Evolutionary conservation across 1,284 basidiomycete species (phyloP).

Genomic region (Sphagnurus paluster): DNA sequence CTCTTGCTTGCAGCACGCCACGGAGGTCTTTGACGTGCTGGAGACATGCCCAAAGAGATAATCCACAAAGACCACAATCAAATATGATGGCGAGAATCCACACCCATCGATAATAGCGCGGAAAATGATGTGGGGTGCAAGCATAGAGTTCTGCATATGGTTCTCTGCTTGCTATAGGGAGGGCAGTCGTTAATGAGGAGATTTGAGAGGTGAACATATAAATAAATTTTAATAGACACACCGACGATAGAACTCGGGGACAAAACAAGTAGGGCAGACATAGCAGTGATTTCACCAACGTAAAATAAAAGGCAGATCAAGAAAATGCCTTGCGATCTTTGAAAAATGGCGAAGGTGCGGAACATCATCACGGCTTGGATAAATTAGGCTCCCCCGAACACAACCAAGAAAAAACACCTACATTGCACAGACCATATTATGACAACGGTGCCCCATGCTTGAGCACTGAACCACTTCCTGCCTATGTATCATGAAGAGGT

Average conservation of each 20-base stretch:
- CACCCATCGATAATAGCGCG: slow-evolving; percentile 24
- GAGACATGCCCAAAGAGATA: slow-evolving; percentile 21
- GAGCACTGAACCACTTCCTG: slow-evolving; percentile 9
- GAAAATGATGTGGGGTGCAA: slow-evolving; percentile 22
- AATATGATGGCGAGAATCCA: slow-evolving; percentile 28
- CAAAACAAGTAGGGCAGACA: slow-evolving; percentile 19
- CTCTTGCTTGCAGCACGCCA: slow-evolving; percentile 8
- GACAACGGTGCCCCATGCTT: slow-evolving; percentile 12
- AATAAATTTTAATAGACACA: slow-evolving; percentile 7
- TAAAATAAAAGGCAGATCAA: slow-evolving; percentile 19
- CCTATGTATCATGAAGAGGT: slow-evolving; percentile 4
- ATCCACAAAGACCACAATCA: slow-evolving; percentile 23
- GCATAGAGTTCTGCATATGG: slow-evolving; percentile 15
- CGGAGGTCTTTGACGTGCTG: slow-evolving; percentile 13
- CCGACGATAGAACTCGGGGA: slow-evolving; percentile 17
- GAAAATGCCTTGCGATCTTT: slow-evolving; percentile 15
- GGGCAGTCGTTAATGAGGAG: not conserved
- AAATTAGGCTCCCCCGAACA: not conserved
- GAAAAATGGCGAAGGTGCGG: slow-evolving; percentile 29
- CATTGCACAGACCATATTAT: slow-evolving; percentile 27
- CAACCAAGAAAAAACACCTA: slow-evolving; percentile 8
- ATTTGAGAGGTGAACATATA: not conserved
- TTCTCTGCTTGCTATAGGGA: slow-evolving; percentile 9
- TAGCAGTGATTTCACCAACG: slow-evolving; percentile 20
- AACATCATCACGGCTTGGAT: slow-evolving; percentile 26